A percentile compares a stretch with the other conserved stretches of the same genome.
Evolutionary conservation across 257 asterid species (phyloP).

Genomic region (Henckelia pumila): DNA sequence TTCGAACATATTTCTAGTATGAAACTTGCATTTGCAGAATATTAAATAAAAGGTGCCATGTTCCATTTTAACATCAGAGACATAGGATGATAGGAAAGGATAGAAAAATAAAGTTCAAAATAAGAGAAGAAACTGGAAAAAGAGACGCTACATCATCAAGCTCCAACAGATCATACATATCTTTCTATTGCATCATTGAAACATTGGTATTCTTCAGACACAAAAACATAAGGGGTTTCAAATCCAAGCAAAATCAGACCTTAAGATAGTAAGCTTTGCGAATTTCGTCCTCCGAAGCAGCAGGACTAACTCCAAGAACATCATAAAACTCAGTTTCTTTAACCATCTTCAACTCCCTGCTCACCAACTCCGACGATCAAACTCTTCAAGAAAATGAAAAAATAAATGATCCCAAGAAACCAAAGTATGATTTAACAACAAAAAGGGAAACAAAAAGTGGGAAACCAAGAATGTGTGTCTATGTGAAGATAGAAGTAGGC

Average conservation of each 20-base stretch:
- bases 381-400: conserved; percentile 1
- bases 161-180: not conserved
- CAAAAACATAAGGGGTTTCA: not conserved
- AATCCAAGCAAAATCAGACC: conserved; percentile 36
- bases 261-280: conserved; percentile 86
- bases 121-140: not conserved
- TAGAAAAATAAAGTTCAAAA: not conserved
- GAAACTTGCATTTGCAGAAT: too few relatives aligned
- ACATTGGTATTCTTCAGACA: not conserved
- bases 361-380: not conserved
- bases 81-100: not conserved
- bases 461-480: conserved; percentile 23
- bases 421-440: conserved; percentile 31
- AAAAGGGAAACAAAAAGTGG: conserved; percentile 6
- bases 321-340: conserved; percentile 90
- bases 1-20: too few relatives aligned
- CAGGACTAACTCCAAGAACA: conserved; percentile 58
- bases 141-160: not conserved
- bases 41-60: not conserved
- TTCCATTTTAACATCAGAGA: conserved; percentile 25
- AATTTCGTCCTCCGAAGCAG: conserved; percentile 79
- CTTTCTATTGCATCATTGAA: not conserved
- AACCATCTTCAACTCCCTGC: conserved; percentile 44
- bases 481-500: conserved; percentile 27
- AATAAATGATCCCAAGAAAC: not conserved